A percentile compares a stretch with the other conserved stretches of the same genome.
These are phyloP conservation scores for Aspergillus niger DNA, from an alignment of 2,329 filamentous ascomycete genomes.

Conservation along the genomic window DNA sequence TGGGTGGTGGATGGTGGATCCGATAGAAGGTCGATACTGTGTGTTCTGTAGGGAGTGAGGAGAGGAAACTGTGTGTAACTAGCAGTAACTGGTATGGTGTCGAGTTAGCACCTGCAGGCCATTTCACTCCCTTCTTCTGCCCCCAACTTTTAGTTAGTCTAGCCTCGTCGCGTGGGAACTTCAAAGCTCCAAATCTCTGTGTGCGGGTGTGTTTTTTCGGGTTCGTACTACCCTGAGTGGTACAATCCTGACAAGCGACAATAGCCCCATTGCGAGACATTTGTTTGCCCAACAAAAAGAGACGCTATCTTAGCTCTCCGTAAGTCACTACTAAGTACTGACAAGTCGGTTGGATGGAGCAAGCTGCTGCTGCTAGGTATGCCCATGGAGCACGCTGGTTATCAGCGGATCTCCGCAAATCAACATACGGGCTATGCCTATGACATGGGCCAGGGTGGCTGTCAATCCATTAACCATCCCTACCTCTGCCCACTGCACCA, in stretches of 20 bases:
- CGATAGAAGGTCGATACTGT: too few relatives aligned
- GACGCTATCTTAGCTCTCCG: background rate
- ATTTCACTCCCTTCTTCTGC: background rate
- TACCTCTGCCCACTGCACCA: background rate
- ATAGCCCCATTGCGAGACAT: too few relatives aligned
- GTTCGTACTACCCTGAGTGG: background rate
- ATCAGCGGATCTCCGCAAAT: constrained; percentile 8
- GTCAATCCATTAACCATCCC: background rate
- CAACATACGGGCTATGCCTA: background rate
- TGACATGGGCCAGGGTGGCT: background rate
- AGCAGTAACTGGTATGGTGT: too few relatives aligned
- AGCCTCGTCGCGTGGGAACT: background rate
- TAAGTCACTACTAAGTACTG: background rate
- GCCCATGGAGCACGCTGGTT: background rate
- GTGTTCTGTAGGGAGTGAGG: too few relatives aligned
- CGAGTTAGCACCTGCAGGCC: background rate
- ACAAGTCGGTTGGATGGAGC: background rate
- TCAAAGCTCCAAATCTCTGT: background rate
- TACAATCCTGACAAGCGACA: background rate
- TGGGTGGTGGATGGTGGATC: too few relatives aligned
- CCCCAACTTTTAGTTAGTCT: background rate
- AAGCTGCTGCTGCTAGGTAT: background rate
- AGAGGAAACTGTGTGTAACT: too few relatives aligned
- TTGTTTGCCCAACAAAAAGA: background rate
- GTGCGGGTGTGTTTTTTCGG: background rate